These are phyloP conservation scores for Triticum urartu DNA, from an alignment of 176 grass and related monocot genomes.

Conservation along the genomic window DNA sequence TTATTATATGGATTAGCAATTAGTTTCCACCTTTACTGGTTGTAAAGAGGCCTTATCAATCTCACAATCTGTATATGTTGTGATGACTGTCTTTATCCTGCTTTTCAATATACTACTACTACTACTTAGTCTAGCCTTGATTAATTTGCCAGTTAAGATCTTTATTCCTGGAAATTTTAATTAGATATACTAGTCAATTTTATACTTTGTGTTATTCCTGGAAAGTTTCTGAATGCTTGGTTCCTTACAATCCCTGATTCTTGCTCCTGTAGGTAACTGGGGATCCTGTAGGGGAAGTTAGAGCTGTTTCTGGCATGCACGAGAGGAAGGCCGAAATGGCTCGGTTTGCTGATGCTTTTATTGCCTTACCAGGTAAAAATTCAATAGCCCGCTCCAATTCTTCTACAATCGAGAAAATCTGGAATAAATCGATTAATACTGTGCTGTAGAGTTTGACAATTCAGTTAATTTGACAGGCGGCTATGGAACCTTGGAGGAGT, in stretches of 20 bases:
- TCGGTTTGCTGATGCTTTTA: constrained; percentile 90
- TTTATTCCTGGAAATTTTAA: neutral
- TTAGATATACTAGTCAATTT: neutral
- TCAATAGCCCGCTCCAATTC: neutral
- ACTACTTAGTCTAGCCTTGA: neutral
- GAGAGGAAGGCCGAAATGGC: constrained; percentile 97
- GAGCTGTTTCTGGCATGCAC: constrained; percentile 84
- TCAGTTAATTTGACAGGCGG: constrained; percentile 44
- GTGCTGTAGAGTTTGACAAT: neutral
- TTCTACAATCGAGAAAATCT: neutral
- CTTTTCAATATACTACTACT: neutral
- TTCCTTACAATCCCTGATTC: neutral
- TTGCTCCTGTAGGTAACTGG: constrained; percentile 58
- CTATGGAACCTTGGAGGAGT: constrained; percentile 91
- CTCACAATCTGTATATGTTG: neutral
- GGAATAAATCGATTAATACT: neutral
- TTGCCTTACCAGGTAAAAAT: constrained; percentile 89
- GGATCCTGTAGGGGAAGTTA: constrained; percentile 78
- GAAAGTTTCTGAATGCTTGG: neutral
- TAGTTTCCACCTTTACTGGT: neutral
- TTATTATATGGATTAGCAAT: neutral
- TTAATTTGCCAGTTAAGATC: neutral
- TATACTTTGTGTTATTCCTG: neutral
- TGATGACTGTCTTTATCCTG: neutral
- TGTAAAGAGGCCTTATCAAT: neutral